Conservation (phyloP, 345 rosid species). For the Adansonia digitata region DNA sequence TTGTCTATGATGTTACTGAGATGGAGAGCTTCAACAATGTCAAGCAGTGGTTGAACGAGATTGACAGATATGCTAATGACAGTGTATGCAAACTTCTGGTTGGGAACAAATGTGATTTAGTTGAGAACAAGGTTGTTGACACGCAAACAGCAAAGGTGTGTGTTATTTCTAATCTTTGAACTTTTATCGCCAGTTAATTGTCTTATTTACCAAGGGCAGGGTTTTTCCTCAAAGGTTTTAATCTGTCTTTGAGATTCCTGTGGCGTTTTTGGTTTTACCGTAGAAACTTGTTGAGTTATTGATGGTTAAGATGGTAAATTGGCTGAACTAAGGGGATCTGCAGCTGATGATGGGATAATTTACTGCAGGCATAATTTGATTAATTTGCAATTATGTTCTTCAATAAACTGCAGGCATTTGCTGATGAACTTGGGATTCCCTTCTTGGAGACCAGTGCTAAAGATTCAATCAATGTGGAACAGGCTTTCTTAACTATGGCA, state of each 20-base stretch:
- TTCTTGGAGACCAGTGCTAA: conserved; percentile 87
- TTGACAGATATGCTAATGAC: conserved; percentile 85
- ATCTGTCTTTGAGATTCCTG: neutral
- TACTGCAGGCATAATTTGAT: neutral
- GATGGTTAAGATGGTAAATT: neutral
- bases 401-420: conserved; percentile 52
- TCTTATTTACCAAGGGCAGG: neutral
- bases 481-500: conserved; percentile 82
- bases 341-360: neutral
- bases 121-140: conserved; percentile 75
- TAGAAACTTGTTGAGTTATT: neutral
- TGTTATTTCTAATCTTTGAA: neutral
- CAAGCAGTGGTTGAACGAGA: conserved; percentile 85
- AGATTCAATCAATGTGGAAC: conserved; percentile 74
- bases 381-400: conserved; percentile 10
- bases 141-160: conserved; percentile 76
- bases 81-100: conserved; percentile 83
- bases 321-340: neutral
- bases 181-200: neutral
- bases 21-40: conserved; percentile 89
- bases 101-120: conserved; percentile 81
- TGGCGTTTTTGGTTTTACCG: neutral
- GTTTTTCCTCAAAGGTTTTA: neutral
- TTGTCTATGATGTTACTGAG: conserved; percentile 80
- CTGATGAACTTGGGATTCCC: conserved; percentile 76